Conservation (phyloP, 164 flowering plant species). For the Vitis rotundifolia region DNA sequence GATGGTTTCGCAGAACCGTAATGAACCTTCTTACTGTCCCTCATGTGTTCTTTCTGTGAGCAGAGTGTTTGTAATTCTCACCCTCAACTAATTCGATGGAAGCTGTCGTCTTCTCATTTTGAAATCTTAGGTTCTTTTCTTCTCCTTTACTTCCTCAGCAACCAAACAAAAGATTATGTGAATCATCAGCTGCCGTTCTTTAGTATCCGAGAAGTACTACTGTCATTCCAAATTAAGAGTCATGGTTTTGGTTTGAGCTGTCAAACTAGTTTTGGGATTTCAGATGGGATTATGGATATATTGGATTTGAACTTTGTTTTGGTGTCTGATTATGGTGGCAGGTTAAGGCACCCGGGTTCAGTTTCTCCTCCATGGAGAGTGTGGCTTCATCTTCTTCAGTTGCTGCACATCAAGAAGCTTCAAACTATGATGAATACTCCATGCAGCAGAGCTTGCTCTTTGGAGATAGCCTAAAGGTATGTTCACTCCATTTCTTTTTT, state of each 20-base stretch:
- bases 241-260: too few species aligned
- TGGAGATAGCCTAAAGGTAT: slow-evolving; percentile 28
- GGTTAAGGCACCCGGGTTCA: background rate
- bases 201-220: background rate
- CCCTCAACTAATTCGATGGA: too few species aligned
- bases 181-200: background rate
- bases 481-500: background rate
- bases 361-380: slow-evolving; percentile 5
- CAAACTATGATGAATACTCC: slow-evolving; percentile 29
- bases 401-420: slow-evolving; percentile 17
- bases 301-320: background rate
- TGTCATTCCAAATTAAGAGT: background rate
- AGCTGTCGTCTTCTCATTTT: background rate
- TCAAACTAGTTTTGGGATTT: too few species aligned
- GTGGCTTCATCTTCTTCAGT: slow-evolving; percentile 10
- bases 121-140: background rate
- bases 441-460: slow-evolving; percentile 33
- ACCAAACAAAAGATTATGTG: background rate
- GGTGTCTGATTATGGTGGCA: background rate
- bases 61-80: too few species aligned
- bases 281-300: too few species aligned
- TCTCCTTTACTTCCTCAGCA: background rate
- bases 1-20: too few species aligned
- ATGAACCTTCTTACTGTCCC: too few species aligned
- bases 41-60: too few species aligned